phyloP scores from a whole-genome alignment of 495 filamentous ascomycete genomes.

The Evansstolkia leycettana region DNA sequence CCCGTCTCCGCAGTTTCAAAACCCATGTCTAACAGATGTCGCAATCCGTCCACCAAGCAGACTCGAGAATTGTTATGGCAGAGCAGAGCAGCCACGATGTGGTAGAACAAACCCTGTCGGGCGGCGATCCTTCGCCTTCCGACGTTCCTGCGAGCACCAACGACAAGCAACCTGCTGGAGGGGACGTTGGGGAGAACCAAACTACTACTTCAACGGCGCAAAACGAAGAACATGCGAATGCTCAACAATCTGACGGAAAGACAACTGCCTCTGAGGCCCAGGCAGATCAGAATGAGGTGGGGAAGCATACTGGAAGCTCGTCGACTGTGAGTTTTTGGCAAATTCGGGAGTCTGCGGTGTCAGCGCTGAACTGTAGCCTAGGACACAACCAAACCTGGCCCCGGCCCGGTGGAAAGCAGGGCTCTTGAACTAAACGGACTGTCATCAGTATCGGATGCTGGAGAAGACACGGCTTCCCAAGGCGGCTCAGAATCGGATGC shows the following conservation, averaged over 20 bases:
- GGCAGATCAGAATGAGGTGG: slow-evolving; percentile 14
- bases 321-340: slow-evolving; percentile 18
- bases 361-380: slow-evolving; percentile 14
- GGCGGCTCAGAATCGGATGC: slow-evolving; percentile 38
- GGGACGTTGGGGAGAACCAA: slow-evolving; percentile 40
- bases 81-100: slow-evolving; percentile 65
- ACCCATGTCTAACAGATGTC: slow-evolving; percentile 25
- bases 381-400: slow-evolving; percentile 20
- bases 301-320: slow-evolving; percentile 17
- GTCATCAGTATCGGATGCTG: slow-evolving; percentile 28
- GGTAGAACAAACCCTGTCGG: slow-evolving; percentile 67
- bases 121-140: slow-evolving; percentile 59
- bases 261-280: slow-evolving; percentile 6
- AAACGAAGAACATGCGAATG: slow-evolving; percentile 15
- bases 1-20: slow-evolving; percentile 9
- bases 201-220: slow-evolving; percentile 23
- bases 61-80: slow-evolving; percentile 67
- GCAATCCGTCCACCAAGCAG: slow-evolving; percentile 27
- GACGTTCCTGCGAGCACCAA: slow-evolving; percentile 57
- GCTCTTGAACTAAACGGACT: slow-evolving; percentile 35
- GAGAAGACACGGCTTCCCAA: slow-evolving; percentile 32
- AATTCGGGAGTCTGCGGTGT: background rate
- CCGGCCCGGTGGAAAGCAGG: slow-evolving; percentile 24
- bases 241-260: slow-evolving; percentile 17
- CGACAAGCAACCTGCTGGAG: slow-evolving; percentile 40